Evolutionary conservation across 805 yeast genomes (phyloP).

Genomic region (Wickerhamiella australiensis): DNA sequence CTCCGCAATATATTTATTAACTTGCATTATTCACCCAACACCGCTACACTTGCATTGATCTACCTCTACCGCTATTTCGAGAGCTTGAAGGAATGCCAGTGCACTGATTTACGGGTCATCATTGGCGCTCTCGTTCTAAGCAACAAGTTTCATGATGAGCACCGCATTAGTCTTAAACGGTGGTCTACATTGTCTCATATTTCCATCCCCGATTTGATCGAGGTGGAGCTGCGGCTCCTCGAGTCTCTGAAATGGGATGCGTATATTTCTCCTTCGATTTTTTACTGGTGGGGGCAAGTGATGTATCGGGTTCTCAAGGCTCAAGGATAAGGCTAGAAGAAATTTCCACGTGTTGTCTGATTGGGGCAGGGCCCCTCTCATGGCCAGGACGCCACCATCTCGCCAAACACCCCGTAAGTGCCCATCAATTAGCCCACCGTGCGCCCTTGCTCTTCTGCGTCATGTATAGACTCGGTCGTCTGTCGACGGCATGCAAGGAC

Average conservation of each 20-base stretch:
- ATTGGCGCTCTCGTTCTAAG: background rate
- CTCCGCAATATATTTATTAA: background rate
- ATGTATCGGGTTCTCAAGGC: background rate
- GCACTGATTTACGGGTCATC: background rate
- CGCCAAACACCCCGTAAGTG: too few relatives aligned
- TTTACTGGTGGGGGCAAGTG: constrained; percentile 7
- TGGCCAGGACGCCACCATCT: too few relatives aligned
- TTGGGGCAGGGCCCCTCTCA: too few relatives aligned
- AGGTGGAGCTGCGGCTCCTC: constrained; percentile 2
- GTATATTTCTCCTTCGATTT: background rate
- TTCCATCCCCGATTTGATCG: background rate
- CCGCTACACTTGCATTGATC: constrained; percentile 5
- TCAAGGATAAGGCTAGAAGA: background rate
- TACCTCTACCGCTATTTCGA: constrained; percentile 1
- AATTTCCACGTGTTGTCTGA: too few relatives aligned
- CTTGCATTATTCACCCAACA: background rate
- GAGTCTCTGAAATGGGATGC: background rate
- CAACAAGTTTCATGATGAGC: constrained; percentile 10
- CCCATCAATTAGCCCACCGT: too few relatives aligned
- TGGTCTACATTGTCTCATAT: constrained; percentile 6
- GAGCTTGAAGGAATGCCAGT: background rate
- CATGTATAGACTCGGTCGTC: too few relatives aligned
- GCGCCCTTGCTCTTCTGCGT: too few relatives aligned
- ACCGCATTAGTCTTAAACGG: constrained; percentile 1
- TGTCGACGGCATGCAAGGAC: too few relatives aligned